These are phyloP conservation scores for Rhodofomes roseus DNA, from an alignment of 1,284 basidiomycete species.

Conservation along the genomic window DNA sequence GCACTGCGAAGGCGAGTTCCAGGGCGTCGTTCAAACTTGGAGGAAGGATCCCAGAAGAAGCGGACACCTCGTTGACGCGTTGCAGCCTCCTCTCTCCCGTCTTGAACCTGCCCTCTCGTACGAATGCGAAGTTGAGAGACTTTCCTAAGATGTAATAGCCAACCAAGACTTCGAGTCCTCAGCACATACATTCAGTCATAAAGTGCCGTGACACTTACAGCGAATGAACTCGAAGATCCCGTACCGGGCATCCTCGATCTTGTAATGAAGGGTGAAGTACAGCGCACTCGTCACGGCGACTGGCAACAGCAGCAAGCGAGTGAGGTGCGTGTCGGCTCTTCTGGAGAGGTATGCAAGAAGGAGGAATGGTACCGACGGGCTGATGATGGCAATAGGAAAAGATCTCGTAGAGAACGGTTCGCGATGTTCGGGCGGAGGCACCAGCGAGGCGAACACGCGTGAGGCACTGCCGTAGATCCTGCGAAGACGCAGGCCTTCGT, in stretches of 20 bases:
- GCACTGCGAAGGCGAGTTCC: slow-evolving; percentile 51
- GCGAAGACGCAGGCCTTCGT: background rate
- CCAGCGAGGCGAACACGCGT: background rate
- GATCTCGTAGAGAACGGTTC: background rate
- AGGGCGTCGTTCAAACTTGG: slow-evolving; percentile 42
- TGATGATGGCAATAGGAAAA: background rate
- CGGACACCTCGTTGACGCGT: slow-evolving; percentile 31
- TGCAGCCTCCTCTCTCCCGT: slow-evolving; percentile 39
- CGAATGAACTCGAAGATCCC: background rate
- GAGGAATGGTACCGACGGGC: slow-evolving; percentile 44
- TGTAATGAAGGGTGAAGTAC: slow-evolving; percentile 55
- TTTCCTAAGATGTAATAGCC: slow-evolving; percentile 36
- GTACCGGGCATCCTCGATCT: slow-evolving; percentile 36
- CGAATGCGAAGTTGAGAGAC: slow-evolving; percentile 50
- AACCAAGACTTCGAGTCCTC: background rate
- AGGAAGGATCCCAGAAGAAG: slow-evolving; percentile 15
- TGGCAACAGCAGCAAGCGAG: slow-evolving; percentile 61
- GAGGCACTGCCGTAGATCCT: background rate
- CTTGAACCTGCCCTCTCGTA: slow-evolving; percentile 56
- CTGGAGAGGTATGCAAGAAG: slow-evolving; percentile 71
- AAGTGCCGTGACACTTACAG: background rate
- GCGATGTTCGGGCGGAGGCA: background rate
- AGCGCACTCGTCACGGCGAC: slow-evolving; percentile 46
- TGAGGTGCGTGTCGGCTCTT: slow-evolving; percentile 55
- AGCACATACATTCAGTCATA: background rate